Evolutionary conservation across 2,329 filamentous ascomycete genomes (phyloP).

Genomic region (Chaetothyriales sp.): DNA sequence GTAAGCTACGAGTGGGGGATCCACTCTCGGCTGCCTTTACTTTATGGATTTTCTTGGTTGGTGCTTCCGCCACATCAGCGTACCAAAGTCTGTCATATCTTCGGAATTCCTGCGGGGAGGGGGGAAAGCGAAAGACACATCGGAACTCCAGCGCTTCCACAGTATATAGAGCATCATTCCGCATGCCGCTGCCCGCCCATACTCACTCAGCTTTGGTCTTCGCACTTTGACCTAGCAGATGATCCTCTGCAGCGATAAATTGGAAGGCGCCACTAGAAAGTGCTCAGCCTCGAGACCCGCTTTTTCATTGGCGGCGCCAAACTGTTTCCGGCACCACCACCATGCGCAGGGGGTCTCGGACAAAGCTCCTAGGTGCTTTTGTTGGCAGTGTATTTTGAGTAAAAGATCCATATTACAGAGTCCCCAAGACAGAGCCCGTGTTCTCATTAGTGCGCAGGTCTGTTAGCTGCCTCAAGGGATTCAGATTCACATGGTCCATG

Average conservation of each 20-base stretch:
- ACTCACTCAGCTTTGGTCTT: no score
- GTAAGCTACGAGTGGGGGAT: neutral
- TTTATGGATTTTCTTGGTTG: neutral
- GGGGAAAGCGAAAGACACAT: no score
- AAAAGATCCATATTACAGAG: neutral
- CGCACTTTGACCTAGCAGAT: neutral
- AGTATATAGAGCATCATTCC: no score
- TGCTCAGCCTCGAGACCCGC: neutral
- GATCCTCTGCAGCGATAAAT: neutral
- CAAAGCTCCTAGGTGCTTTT: neutral
- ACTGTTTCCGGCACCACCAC: neutral
- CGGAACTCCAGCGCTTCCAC: no score
- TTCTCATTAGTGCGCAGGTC: neutral
- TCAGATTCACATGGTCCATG: no score
- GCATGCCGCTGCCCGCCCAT: neutral
- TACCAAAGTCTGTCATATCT: no score
- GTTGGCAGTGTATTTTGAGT: neutral
- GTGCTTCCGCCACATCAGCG: neutral
- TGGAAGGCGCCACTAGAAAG: neutral
- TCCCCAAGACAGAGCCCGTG: neutral
- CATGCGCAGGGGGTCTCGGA: neutral
- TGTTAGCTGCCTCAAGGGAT: neutral
- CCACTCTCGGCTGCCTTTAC: neutral
- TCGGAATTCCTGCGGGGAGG: no score
- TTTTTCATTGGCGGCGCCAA: neutral